A percentile compares a stretch with the other conserved stretches of the same genome.
phyloP scores from a whole-genome alignment of 2,329 filamentous ascomycete species.

The Fusarium mundagurra region DNA sequence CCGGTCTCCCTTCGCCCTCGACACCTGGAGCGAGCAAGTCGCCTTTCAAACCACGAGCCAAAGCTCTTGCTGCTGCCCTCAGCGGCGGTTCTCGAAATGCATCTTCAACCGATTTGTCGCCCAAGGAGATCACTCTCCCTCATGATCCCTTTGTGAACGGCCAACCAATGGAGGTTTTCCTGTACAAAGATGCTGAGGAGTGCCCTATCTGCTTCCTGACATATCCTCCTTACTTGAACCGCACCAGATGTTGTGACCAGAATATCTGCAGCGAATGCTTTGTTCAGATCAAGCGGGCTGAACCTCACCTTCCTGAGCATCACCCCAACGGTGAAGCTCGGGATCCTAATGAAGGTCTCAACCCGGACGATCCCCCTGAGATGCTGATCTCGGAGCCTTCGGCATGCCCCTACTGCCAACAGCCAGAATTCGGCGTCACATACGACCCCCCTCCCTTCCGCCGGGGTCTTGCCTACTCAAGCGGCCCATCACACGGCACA shows the following conservation, averaged over 20 bases:
- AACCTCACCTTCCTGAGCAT: constrained; percentile 89
- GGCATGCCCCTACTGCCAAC: constrained; percentile 93
- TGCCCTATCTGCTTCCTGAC: constrained; percentile 98
- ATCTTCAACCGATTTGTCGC: constrained; percentile 75
- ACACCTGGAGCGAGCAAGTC: constrained; percentile 48
- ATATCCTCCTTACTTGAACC: constrained; percentile 94
- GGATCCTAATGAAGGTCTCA: constrained; percentile 49
- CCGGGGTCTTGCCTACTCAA: constrained; percentile 77
- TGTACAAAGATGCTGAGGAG: constrained; percentile 91
- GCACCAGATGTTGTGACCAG: constrained; percentile 94
- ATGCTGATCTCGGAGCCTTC: constrained; percentile 91
- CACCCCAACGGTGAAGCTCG: constrained; percentile 58
- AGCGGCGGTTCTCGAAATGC: constrained; percentile 78
- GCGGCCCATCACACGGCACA: constrained; percentile 57
- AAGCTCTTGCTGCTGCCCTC: constrained; percentile 85
- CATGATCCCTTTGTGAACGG: constrained; percentile 91
- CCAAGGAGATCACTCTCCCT: constrained; percentile 82
- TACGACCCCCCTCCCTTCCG: constrained; percentile 91
- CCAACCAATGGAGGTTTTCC: constrained; percentile 89
- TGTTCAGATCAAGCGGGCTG: constrained; percentile 95
- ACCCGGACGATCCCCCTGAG: constrained; percentile 63
- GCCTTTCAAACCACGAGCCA: constrained; percentile 83
- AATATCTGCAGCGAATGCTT: constrained; percentile 98
- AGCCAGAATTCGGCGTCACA: constrained; percentile 94
- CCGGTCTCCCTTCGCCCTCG: constrained; percentile 62